phyloP scores from a whole-genome alignment of 2,329 filamentous ascomycete species.

The Cordyceps cicadae region DNA sequence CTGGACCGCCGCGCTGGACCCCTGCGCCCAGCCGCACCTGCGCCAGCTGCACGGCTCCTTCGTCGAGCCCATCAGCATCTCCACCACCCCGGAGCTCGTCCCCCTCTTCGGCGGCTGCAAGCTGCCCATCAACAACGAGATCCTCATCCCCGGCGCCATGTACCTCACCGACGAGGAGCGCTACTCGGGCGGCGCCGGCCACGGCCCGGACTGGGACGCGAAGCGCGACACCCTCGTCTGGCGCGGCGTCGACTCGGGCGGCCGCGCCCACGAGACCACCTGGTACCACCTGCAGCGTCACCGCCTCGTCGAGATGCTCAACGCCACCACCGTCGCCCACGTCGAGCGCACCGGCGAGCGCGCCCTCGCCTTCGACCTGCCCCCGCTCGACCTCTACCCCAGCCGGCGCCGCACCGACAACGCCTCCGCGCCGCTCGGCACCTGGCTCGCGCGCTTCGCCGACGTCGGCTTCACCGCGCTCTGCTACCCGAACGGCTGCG shows the following conservation, averaged over 20 bases:
- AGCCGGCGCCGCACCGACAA: constrained; percentile 27
- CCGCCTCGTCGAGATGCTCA: constrained; percentile 61
- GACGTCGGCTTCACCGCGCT: constrained; percentile 37
- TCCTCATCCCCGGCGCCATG: constrained; percentile 56
- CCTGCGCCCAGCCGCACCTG: constrained; percentile 49
- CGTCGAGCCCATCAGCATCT: constrained; percentile 43
- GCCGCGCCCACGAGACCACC: constrained; percentile 41
- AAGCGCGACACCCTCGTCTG: constrained; percentile 52
- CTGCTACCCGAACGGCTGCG: constrained; percentile 31
- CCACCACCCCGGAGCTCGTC: constrained; percentile 45
- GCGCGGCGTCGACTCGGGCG: constrained; percentile 59
- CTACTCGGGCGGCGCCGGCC: constrained; percentile 48
- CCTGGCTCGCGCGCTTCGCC: constrained; percentile 32
- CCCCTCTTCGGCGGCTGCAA: constrained; percentile 57
- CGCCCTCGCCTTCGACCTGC: constrained; percentile 42
- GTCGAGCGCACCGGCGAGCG: constrained; percentile 35
- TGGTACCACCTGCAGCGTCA: constrained; percentile 67
- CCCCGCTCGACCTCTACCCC: constrained; percentile 34
- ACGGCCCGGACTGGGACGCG: constrained; percentile 48
- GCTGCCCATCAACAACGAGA: constrained; percentile 54
- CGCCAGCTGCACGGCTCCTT: constrained; percentile 48
- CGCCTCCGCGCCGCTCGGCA: constrained; percentile 22
- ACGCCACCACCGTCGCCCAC: constrained; percentile 47
- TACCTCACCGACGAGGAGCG: constrained; percentile 51
- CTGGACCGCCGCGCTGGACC: constrained; percentile 49